phyloP scores from a whole-genome alignment of 352 stramenopile species.

The Globisporangium nodosum region DNA sequence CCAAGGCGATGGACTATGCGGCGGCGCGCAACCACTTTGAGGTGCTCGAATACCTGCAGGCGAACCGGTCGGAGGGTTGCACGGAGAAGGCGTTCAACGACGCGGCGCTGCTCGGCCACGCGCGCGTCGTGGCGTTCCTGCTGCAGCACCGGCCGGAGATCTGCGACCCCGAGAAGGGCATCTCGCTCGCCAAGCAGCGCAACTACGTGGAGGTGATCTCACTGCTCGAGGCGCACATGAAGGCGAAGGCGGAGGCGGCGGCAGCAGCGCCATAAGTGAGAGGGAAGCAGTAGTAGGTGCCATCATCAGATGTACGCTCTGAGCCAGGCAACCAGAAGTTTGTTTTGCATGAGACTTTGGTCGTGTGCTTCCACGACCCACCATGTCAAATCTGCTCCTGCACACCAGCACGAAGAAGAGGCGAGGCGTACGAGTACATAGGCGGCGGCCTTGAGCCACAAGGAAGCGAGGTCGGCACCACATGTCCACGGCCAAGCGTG shows the following conservation, averaged over 20 bases:
- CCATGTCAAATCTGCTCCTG: too few relatives aligned
- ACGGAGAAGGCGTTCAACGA: slow-evolving; percentile 44
- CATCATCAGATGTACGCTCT: too few relatives aligned
- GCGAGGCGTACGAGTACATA: too few relatives aligned
- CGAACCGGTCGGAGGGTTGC: slow-evolving; percentile 46
- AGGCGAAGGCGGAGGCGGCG: neutral
- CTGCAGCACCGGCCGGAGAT: slow-evolving; percentile 23
- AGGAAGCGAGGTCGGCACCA: too few relatives aligned
- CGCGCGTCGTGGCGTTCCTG: slow-evolving; percentile 38
- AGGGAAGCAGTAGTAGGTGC: too few relatives aligned
- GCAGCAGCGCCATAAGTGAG: neutral
- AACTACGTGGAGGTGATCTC: slow-evolving; percentile 16
- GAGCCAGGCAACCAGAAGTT: too few relatives aligned
- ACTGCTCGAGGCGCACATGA: slow-evolving; percentile 5
- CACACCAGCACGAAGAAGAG: too few relatives aligned
- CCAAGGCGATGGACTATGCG: slow-evolving; percentile 50
- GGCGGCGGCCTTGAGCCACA: too few relatives aligned
- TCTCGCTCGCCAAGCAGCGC: slow-evolving; percentile 39
- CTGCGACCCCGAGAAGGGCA: slow-evolving; percentile 33
- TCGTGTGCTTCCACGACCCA: too few relatives aligned
- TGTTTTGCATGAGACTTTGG: too few relatives aligned
- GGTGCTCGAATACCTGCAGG: slow-evolving; percentile 42
- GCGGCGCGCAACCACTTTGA: slow-evolving; percentile 35
- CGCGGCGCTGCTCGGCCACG: slow-evolving; percentile 31
- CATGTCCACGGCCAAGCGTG: too few relatives aligned